A percentile compares a stretch with the other conserved stretches of the same genome.
Evolutionary conservation across 805 yeast species (phyloP).

Genomic region (Wickerhamiella sorbophila): DNA sequence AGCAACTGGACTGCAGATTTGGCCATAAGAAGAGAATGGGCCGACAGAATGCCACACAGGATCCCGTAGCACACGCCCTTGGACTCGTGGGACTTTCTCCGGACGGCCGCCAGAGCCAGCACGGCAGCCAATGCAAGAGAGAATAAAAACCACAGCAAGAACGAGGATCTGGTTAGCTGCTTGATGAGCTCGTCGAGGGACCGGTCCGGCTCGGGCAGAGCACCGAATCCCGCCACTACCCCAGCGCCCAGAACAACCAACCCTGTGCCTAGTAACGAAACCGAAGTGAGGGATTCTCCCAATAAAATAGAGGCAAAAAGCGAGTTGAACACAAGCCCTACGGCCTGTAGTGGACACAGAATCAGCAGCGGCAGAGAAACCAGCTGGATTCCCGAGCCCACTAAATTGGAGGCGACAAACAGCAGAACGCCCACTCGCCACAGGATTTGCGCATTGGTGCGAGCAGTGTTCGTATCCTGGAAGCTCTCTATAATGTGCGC

Average conservation of each 20-base stretch:
- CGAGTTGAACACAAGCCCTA: slow-evolving; percentile 78
- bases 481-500: slow-evolving; percentile 36
- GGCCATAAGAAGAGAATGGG: slow-evolving; percentile 76
- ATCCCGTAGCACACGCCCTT: slow-evolving; percentile 53
- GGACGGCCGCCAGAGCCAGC: slow-evolving; percentile 2
- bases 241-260: slow-evolving; percentile 63
- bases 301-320: slow-evolving; percentile 53
- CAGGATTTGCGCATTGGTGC: slow-evolving; percentile 26
- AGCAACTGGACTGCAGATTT: slow-evolving; percentile 65
- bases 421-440: slow-evolving; percentile 66
- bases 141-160: slow-evolving; percentile 41
- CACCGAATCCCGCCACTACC: slow-evolving; percentile 61
- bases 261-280: slow-evolving; percentile 48
- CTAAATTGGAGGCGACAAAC: slow-evolving; percentile 56
- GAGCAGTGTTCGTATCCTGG: slow-evolving; percentile 16
- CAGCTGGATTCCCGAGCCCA: slow-evolving; percentile 74
- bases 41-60: slow-evolving; percentile 63
- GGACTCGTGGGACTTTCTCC: not conserved
- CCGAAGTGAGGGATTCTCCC: slow-evolving; percentile 48
- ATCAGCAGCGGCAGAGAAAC: slow-evolving; percentile 71
- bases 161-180: slow-evolving; percentile 32
- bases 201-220: slow-evolving; percentile 39
- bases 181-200: slow-evolving; percentile 33
- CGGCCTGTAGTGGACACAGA: slow-evolving; percentile 69
- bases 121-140: slow-evolving; percentile 26